Conservation (phyloP, 768 basidiomycete genomes). For the Pulveroboletus sp. region DNA sequence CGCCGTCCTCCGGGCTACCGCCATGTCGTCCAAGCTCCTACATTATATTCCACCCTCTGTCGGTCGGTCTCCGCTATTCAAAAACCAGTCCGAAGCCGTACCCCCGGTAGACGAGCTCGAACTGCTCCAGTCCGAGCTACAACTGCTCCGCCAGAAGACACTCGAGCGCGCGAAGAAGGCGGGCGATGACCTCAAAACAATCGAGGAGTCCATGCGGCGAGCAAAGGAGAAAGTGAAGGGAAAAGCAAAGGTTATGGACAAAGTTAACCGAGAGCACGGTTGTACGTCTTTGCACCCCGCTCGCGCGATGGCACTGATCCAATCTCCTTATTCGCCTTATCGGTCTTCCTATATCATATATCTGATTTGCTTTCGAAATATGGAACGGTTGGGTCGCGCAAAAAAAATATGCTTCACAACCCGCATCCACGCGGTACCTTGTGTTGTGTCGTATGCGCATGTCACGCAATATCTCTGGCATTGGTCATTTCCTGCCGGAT, state of each 20-base stretch:
- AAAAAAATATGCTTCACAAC: conserved; percentile 2
- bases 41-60: conserved; percentile 44
- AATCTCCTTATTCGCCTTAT: conserved; percentile 14
- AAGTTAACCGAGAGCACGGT: conserved; percentile 67
- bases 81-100: conserved; percentile 57
- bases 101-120: conserved; percentile 74
- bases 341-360: conserved; percentile 1
- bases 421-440: background rate
- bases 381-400: conserved; percentile 8
- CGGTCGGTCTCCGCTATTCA: conserved; percentile 58
- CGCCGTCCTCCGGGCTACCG: conserved; percentile 19
- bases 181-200: conserved; percentile 63
- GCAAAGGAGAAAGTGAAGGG: conserved; percentile 74
- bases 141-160: conserved; percentile 45
- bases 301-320: conserved; percentile 9
- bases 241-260: conserved; percentile 66
- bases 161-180: conserved; percentile 70
- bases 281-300: conserved; percentile 49
- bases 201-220: conserved; percentile 72
- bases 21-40: conserved; percentile 61
- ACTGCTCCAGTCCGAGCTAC: conserved; percentile 57
- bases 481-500: background rate
- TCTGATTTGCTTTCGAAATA: conserved; percentile 4
- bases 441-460: background rate
- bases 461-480: conserved; percentile 15